phyloP scores from a whole-genome alignment of 2,329 filamentous ascomycete genomes.

The Grosmannia penicillata region DNA sequence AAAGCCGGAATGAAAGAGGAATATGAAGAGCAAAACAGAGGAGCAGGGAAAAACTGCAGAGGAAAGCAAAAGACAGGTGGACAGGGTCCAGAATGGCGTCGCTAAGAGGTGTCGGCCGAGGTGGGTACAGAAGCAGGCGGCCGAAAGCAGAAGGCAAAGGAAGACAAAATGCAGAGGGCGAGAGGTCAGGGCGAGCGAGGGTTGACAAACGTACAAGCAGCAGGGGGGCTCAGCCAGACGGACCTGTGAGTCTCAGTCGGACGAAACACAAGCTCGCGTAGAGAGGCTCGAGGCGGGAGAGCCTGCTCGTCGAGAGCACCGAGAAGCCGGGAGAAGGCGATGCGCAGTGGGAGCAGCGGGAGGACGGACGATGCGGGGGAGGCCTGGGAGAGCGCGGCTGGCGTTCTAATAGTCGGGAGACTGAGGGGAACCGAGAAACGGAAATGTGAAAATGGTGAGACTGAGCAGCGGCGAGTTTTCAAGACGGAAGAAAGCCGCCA shows the following conservation, averaged over 20 bases:
- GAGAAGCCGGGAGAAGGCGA: no score
- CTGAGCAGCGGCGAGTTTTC: no score
- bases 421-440: no score
- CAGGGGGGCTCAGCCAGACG: slow-evolving; percentile 1
- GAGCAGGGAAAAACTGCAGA: neutral
- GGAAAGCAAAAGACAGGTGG: neutral
- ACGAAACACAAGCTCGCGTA: slow-evolving; percentile 10
- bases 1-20: no score
- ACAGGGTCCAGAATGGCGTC: neutral
- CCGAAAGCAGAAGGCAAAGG: neutral
- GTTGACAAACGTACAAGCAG: neutral
- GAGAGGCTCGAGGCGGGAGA: neutral
- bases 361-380: no score
- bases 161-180: neutral
- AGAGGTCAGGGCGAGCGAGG: neutral
- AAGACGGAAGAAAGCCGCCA: no score
- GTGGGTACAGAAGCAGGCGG: no score
- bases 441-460: no score
- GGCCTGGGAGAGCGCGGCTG: no score
- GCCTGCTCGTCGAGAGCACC: neutral
- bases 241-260: slow-evolving; percentile 6
- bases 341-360: no score
- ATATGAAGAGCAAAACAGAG: neutral
- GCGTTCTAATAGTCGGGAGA: no score
- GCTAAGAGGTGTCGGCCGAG: neutral